A percentile compares a stretch with the other conserved stretches of the same genome.
phyloP scores from a whole-genome alignment of 768 basidiomycete species.

The Pisolithus tinctorius region DNA sequence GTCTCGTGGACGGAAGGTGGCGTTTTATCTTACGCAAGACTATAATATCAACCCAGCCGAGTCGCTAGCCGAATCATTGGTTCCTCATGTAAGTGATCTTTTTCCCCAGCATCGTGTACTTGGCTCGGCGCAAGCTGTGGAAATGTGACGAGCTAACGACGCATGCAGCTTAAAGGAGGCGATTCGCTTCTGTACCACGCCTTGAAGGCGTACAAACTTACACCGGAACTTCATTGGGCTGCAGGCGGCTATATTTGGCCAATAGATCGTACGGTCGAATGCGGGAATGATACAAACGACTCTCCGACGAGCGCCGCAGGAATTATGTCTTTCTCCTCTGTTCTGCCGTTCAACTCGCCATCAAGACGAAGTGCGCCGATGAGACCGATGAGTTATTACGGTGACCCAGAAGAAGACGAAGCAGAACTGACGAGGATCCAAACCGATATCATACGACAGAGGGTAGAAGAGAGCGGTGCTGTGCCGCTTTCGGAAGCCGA shows the following conservation, averaged over 20 bases:
- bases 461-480: constrained; percentile 65
- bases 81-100: constrained; percentile 52
- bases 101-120: not conserved
- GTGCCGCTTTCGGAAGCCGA: constrained; percentile 56
- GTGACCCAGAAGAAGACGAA: constrained; percentile 34
- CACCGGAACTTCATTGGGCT: constrained; percentile 71
- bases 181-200: constrained; percentile 74
- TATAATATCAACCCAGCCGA: constrained; percentile 69
- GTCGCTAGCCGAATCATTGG: constrained; percentile 58
- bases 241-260: constrained; percentile 84
- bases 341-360: constrained; percentile 9
- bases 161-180: constrained; percentile 61
- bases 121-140: not conserved
- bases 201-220: constrained; percentile 68
- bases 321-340: constrained; percentile 17
- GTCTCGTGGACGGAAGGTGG: constrained; percentile 65
- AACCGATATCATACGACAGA: constrained; percentile 37
- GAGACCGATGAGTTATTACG: constrained; percentile 41
- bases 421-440: constrained; percentile 22
- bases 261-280: constrained; percentile 61
- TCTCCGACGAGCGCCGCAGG: constrained; percentile 10
- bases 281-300: constrained; percentile 38
- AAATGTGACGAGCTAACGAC: not conserved
- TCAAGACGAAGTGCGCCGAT: constrained; percentile 25
- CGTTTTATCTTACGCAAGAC: constrained; percentile 62